phyloP scores from a whole-genome alignment of 164 flowering plant species.

The Magnolia officinalis region DNA sequence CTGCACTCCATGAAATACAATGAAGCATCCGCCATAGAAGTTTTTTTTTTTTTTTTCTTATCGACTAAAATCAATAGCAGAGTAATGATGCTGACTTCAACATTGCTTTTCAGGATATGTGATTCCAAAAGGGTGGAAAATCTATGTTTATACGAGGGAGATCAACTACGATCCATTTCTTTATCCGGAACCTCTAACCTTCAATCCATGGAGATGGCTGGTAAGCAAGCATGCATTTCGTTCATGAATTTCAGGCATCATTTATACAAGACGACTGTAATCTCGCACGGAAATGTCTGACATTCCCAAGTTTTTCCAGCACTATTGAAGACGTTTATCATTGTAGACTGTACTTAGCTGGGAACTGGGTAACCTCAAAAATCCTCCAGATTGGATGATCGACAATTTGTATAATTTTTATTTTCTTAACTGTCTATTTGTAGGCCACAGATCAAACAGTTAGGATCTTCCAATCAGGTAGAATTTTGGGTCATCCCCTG shows the following conservation, averaged over 20 bases:
- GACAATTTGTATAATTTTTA: no score
- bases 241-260: not conserved
- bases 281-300: not conserved
- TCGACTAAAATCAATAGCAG: not conserved
- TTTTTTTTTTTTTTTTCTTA: not conserved
- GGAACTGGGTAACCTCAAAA: no score
- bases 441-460: no score
- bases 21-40: not conserved
- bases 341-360: no score
- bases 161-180: conserved; percentile 41
- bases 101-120: conserved; percentile 31
- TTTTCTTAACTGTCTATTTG: no score
- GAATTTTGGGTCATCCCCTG: no score
- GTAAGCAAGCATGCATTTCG: conserved; percentile 20
- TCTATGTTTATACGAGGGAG: conserved; percentile 50
- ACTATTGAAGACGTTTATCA: no score
- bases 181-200: conserved; percentile 46
- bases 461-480: no score
- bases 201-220: conserved; percentile 71
- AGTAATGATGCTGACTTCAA: not conserved
- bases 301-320: not conserved
- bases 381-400: no score
- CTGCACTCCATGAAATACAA: not conserved
- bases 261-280: not conserved
- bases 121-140: conserved; percentile 61